Evolutionary conservation across 169 alveolate species (phyloP), one percentile per base, ranked within the genome.

Genomic region (Cryptosporidium sp.): DNA sequence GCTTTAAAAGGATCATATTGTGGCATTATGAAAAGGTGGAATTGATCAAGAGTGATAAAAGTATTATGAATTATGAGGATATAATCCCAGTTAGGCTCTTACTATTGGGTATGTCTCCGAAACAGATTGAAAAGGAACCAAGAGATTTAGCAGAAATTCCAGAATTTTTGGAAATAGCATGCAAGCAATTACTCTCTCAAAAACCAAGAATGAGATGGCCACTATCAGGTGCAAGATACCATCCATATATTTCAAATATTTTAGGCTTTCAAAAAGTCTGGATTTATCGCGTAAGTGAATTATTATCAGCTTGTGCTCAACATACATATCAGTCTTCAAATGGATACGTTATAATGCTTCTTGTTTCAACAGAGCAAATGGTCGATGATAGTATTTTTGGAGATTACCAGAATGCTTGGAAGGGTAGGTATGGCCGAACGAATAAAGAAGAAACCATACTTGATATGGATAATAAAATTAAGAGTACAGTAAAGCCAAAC

Each of bases 181-280:
- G 89, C 62, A 80, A 80, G 33, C 31, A 80, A 2, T 21, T 80
- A 29, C 62, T 80, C 8, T 80, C 89, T 16, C 89, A 80, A 62
- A 80, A 80, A 33, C 89, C 89, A 80, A 80, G 89, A 48, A 65
- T 80, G 73, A 61, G 89, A 62, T 80, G 89, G 89, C 89, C 89
- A 26, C 5, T 80, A 8, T 41, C 73, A 9, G 89, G 80, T 45
- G 89, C 89, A 41, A 80, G 89, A 48, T 62, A 80, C 33, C 89
- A 80, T 43, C 89, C 89, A 16, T 80, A 62, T 67, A 80, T 80
- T 43, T 69, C 89, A 14, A 65, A 80, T 43, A 39, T 80, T 43
- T 12, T 80, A 16, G 89, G 89, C 4, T 80, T 80, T 65, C 89
- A 80, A 29, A 80, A 80, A 48, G 62, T 50, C 23, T 80, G 89